Percentiles rank a stretch among this genome's conserved stretches.
These are phyloP conservation scores for Aspergillus flavus DNA, from an alignment of 2,329 filamentous ascomycete genomes.

Conservation along the genomic window DNA sequence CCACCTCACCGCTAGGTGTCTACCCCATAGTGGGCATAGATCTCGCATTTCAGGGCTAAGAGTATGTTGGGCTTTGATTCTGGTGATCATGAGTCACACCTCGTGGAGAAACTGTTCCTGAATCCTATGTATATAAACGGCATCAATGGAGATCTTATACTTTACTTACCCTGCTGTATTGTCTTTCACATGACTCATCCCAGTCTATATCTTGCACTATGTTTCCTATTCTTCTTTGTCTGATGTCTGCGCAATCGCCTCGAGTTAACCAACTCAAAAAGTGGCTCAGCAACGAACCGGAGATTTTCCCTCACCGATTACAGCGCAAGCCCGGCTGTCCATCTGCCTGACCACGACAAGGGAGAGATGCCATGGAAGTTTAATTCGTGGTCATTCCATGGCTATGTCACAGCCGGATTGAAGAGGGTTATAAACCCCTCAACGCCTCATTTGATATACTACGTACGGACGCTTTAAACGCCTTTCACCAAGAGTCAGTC, in stretches of 20 bases:
- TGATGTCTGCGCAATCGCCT: neutral
- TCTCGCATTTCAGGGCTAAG: conserved; percentile 3
- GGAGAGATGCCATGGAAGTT: neutral
- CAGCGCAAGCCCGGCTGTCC: neutral
- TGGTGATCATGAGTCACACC: conserved; percentile 9
- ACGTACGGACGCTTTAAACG: neutral
- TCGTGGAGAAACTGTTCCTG: conserved; percentile 4
- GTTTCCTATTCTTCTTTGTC: neutral
- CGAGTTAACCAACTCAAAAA: neutral
- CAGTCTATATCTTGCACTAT: neutral
- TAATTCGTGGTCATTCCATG: neutral
- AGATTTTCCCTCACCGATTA: neutral
- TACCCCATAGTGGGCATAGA: conserved; percentile 6
- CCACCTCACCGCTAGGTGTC: conserved; percentile 12
- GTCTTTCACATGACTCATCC: neutral
- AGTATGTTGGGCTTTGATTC: conserved; percentile 10
- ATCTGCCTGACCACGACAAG: conserved; percentile 1
- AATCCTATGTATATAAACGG: conserved; percentile 10
- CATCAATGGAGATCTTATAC: conserved; percentile 3
- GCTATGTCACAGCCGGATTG: neutral
- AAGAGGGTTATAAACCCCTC: neutral
- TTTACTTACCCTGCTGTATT: neutral
- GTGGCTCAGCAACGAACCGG: conserved; percentile 7
- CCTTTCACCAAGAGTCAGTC: neutral
- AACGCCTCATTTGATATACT: neutral